phyloP scores from a whole-genome alignment of 805 yeast species.

The Suhomyces sp. region DNA sequence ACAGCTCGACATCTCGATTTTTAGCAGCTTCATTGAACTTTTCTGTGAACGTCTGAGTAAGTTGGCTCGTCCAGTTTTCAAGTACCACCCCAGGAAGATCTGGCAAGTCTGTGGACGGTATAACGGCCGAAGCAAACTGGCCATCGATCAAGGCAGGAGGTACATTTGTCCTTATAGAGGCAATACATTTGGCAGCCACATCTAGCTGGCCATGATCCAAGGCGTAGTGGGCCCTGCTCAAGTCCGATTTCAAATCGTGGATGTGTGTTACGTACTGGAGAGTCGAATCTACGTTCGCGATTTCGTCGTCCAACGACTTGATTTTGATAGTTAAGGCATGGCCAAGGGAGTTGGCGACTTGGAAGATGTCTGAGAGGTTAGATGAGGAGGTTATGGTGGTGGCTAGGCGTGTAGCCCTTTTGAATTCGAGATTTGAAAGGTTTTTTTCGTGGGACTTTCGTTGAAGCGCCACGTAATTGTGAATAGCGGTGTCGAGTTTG shows the following conservation, averaged over 20 bases:
- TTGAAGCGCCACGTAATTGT: constrained; percentile 21
- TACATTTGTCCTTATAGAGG: constrained; percentile 37
- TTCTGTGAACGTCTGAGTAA: constrained; percentile 54
- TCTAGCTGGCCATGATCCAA: constrained; percentile 69
- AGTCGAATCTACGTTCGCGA: constrained; percentile 59
- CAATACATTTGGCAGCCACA: constrained; percentile 70
- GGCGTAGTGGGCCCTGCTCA: constrained; percentile 65
- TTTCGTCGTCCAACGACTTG: constrained; percentile 66
- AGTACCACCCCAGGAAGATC: constrained; percentile 66
- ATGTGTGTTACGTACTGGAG: constrained; percentile 63
- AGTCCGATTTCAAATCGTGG: constrained; percentile 60
- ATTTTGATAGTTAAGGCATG: constrained; percentile 66
- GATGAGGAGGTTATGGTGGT: constrained; percentile 57
- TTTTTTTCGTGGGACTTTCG: constrained; percentile 33
- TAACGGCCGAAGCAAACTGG: constrained; percentile 70
- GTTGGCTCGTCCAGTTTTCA: constrained; percentile 53
- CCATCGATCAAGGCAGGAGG: constrained; percentile 57
- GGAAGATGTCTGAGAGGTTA: constrained; percentile 50
- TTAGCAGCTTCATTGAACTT: constrained; percentile 73
- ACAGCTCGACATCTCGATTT: constrained; percentile 58
- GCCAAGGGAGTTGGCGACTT: constrained; percentile 64
- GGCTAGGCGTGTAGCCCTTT: constrained; percentile 57
- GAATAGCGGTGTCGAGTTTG: constrained; percentile 24
- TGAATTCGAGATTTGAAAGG: constrained; percentile 52
- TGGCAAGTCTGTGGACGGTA: constrained; percentile 84